Evolutionary conservation across 1,284 basidiomycete genomes (phyloP).

Genomic region (Wallemia mellicola): DNA sequence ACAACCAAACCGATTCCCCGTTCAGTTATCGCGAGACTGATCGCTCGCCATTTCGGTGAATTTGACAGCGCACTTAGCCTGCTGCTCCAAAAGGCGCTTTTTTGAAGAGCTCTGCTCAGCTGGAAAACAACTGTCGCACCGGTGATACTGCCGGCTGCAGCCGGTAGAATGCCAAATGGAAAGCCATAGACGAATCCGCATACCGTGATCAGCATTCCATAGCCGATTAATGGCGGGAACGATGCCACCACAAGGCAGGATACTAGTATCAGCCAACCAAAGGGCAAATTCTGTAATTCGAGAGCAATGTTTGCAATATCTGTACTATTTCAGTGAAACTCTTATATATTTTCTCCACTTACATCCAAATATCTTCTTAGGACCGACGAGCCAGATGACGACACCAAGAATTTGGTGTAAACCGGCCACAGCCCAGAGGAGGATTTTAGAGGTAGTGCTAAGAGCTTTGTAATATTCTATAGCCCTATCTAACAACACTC

Average conservation of each 20-base stretch:
- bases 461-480: background rate
- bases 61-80: constrained; percentile 25
- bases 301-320: background rate
- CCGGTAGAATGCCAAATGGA: constrained; percentile 34
- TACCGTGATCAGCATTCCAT: constrained; percentile 31
- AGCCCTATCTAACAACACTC: background rate
- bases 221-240: constrained; percentile 48
- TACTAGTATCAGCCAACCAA: constrained; percentile 3
- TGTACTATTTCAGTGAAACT: background rate
- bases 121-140: constrained; percentile 26
- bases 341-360: background rate
- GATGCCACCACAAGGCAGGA: constrained; percentile 26
- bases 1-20: constrained; percentile 38
- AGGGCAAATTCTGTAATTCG: background rate
- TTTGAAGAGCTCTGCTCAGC: constrained; percentile 27
- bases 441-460: background rate
- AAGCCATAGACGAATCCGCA: constrained; percentile 57
- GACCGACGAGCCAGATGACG: background rate
- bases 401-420: background rate
- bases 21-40: constrained; percentile 15
- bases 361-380: background rate
- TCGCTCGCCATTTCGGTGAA: constrained; percentile 18
- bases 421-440: background rate
- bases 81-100: constrained; percentile 19
- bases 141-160: constrained; percentile 28